phyloP scores from a whole-genome alignment of 495 filamentous ascomycete genomes.

The Penicillium lividum region DNA sequence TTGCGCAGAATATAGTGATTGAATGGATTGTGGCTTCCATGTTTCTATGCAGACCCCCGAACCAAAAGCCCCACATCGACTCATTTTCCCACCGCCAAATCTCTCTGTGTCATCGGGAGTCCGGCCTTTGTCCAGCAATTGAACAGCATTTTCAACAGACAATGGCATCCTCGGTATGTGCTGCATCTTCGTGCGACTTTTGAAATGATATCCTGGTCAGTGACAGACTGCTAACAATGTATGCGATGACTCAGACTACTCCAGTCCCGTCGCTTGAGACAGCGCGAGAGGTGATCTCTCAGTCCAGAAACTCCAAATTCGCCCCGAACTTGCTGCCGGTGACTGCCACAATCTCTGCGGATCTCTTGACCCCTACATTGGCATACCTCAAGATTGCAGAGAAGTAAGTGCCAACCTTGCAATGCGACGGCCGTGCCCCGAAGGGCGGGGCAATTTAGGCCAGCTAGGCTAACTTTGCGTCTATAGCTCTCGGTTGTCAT shows the following conservation, averaged over 20 bases:
- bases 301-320: constrained; percentile 49
- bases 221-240: neutral
- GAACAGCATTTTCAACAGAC: constrained; percentile 8
- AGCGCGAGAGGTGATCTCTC: constrained; percentile 52
- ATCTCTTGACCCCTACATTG: constrained; percentile 85
- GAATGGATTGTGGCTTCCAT: neutral
- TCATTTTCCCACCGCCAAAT: constrained; percentile 33
- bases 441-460: constrained; percentile 6
- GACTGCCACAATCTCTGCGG: constrained; percentile 82
- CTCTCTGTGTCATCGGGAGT: constrained; percentile 17
- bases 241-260: constrained; percentile 36
- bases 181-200: neutral
- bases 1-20: neutral
- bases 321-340: constrained; percentile 83
- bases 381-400: constrained; percentile 87
- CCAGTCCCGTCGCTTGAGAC: constrained; percentile 45
- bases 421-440: constrained; percentile 5
- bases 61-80: constrained; percentile 21
- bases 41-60: neutral
- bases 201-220: constrained; percentile 2
- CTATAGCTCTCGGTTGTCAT: constrained; percentile 53
- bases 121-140: constrained; percentile 4
- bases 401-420: constrained; percentile 54
- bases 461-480: constrained; percentile 17
- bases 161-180: constrained; percentile 43